Evolutionary conservation across 2,329 filamentous ascomycete genomes (phyloP).

Genomic region (Neonectria faginata): DNA sequence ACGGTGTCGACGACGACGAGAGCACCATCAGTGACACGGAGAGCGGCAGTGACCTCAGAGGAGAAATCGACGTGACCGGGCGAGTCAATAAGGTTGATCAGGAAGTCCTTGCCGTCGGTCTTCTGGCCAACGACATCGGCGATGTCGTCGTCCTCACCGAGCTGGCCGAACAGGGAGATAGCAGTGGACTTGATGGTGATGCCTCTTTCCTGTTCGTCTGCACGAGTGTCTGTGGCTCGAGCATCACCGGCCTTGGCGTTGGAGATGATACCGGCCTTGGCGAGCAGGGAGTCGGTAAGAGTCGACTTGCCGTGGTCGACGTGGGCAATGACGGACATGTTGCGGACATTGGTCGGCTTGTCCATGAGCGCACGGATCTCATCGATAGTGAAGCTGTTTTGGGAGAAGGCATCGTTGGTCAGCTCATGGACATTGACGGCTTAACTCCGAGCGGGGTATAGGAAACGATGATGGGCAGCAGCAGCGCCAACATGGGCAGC

Average conservation of each 20-base stretch:
- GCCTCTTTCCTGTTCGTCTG: constrained; percentile 99
- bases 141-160: constrained; percentile 84
- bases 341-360: constrained; percentile 82
- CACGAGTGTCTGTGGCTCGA: constrained; percentile 95
- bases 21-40: constrained; percentile 99
- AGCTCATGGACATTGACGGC: constrained; percentile 54
- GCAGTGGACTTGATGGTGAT: constrained; percentile 99
- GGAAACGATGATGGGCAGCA: constrained; percentile 30
- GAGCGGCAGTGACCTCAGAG: constrained; percentile 98
- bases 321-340: constrained; percentile 99
- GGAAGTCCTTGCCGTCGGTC: constrained; percentile 93
- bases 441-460: constrained; percentile 58
- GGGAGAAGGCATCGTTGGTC: constrained; percentile 56
- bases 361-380: constrained; percentile 85
- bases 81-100: constrained; percentile 99
- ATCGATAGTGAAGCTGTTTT: constrained; percentile 94
- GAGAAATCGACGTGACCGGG: constrained; percentile 99
- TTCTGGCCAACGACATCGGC: constrained; percentile 94
- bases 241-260: constrained; percentile 96
- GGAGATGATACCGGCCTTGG: constrained; percentile 99
- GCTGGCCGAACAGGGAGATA: constrained; percentile 95
- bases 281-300: constrained; percentile 98
- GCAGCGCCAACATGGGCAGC: constrained; percentile 4
- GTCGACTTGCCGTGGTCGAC: constrained; percentile 99
- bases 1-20: constrained; percentile 99